A percentile compares a stretch with the other conserved stretches of the same genome.
These are phyloP conservation scores for Phytopythium mirpurense DNA, from an alignment of 352 stramenopile genomes.

Conservation along the genomic window DNA sequence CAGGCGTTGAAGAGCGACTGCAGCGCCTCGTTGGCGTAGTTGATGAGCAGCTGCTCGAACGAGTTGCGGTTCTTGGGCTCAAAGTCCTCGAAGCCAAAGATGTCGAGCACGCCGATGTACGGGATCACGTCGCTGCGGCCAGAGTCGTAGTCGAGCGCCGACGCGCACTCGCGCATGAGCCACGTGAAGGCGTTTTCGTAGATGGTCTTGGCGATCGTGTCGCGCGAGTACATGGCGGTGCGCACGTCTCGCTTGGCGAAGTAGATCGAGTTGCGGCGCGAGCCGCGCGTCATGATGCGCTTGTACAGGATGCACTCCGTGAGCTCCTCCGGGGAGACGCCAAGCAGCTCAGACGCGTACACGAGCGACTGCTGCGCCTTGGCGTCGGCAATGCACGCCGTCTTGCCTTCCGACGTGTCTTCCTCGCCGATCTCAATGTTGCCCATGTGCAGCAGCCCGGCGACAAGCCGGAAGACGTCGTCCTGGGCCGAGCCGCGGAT, in stretches of 20 bases:
- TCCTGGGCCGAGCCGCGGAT: slow-evolving; percentile 58
- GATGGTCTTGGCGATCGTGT: slow-evolving; percentile 88
- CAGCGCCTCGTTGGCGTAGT: slow-evolving; percentile 91
- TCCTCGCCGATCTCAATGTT: slow-evolving; percentile 72
- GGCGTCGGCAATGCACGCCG: slow-evolving; percentile 43
- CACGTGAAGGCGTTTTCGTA: slow-evolving; percentile 88
- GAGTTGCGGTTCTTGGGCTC: slow-evolving; percentile 86
- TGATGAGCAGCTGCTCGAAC: slow-evolving; percentile 91
- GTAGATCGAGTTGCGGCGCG: slow-evolving; percentile 73
- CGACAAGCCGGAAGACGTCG: slow-evolving; percentile 73
- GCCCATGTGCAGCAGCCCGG: slow-evolving; percentile 69
- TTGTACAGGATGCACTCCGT: slow-evolving; percentile 74
- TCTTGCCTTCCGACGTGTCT: slow-evolving; percentile 70
- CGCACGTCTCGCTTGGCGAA: slow-evolving; percentile 66
- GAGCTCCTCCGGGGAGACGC: slow-evolving; percentile 56
- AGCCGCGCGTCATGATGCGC: slow-evolving; percentile 71
- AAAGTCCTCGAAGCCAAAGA: slow-evolving; percentile 92
- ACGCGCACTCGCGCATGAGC: slow-evolving; percentile 83
- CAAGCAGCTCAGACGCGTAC: slow-evolving; percentile 57
- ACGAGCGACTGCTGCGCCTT: slow-evolving; percentile 41
- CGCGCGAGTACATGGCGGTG: slow-evolving; percentile 74
- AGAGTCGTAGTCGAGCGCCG: slow-evolving; percentile 75
- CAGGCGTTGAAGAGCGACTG: slow-evolving; percentile 89
- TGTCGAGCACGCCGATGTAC: slow-evolving; percentile 90
- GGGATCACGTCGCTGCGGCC: slow-evolving; percentile 73